These are phyloP conservation scores for Apiotrichum brassicae DNA, from an alignment of 1,284 basidiomycete species.

Conservation along the genomic window DNA sequence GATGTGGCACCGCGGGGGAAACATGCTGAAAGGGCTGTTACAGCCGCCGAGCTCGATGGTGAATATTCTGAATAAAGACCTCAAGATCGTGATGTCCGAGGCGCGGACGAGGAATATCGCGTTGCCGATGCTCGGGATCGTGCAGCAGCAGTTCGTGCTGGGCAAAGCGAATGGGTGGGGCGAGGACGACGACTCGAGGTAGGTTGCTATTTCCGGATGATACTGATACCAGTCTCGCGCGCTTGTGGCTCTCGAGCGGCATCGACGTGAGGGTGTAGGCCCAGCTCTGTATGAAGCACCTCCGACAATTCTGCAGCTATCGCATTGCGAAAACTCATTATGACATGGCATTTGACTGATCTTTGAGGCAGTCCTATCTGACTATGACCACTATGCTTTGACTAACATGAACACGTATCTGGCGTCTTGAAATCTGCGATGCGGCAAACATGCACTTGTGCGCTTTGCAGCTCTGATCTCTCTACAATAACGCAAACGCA, in stretches of 20 bases:
- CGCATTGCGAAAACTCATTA: too few species aligned
- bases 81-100: conserved; percentile 9
- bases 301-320: too few species aligned
- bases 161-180: conserved; percentile 13
- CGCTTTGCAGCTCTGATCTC: too few species aligned
- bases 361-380: too few species aligned
- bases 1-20: conserved; percentile 11
- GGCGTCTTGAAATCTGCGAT: too few species aligned
- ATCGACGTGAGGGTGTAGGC: not conserved
- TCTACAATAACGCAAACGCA: too few species aligned
- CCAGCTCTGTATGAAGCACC: too few species aligned
- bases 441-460: too few species aligned
- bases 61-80: conserved; percentile 8
- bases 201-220: not conserved
- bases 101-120: conserved; percentile 2
- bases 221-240: not conserved
- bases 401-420: too few species aligned
- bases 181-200: conserved; percentile 16
- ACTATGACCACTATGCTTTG: too few species aligned
- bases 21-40: conserved; percentile 12
- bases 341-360: too few species aligned
- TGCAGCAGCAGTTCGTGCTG: conserved; percentile 4
- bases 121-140: conserved; percentile 3
- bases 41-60: conserved; percentile 8
- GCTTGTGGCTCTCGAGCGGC: not conserved